These are phyloP conservation scores for Bacidia gigantensis DNA, from an alignment of 495 filamentous ascomycete genomes.

Conservation along the genomic window DNA sequence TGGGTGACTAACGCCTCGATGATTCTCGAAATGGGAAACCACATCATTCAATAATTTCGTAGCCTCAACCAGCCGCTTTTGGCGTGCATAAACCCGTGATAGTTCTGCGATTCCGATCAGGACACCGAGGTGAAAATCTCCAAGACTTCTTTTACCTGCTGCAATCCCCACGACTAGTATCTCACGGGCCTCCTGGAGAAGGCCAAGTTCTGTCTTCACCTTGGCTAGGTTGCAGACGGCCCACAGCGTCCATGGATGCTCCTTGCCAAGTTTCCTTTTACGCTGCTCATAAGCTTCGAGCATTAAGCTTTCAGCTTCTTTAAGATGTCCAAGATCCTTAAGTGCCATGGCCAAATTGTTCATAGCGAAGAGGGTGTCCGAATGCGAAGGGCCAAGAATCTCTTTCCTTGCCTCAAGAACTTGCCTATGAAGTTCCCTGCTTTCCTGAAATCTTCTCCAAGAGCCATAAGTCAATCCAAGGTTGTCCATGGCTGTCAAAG, in stretches of 20 bases:
- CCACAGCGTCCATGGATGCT: constrained; percentile 25
- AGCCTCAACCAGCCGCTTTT: constrained; percentile 7
- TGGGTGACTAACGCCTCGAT: constrained; percentile 5
- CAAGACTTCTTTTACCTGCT: constrained; percentile 14
- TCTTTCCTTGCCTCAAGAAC: constrained; percentile 4
- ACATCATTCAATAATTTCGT: neutral
- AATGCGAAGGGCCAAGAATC: constrained; percentile 11
- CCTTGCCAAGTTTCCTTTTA: constrained; percentile 23
- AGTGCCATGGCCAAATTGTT: constrained; percentile 19
- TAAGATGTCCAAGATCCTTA: constrained; percentile 8
- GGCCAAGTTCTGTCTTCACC: constrained; percentile 17
- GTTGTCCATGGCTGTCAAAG: constrained; percentile 21
- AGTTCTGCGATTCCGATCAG: constrained; percentile 12
- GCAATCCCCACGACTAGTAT: constrained; percentile 9
- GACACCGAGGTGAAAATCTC: constrained; percentile 16
- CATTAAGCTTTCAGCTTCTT: constrained; percentile 18
- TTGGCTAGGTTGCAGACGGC: constrained; percentile 21
- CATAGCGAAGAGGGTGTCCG: constrained; percentile 15
- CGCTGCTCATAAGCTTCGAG: constrained; percentile 20
- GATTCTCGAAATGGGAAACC: neutral
- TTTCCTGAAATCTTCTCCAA: constrained; percentile 10
- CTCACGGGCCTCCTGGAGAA: constrained; percentile 15
- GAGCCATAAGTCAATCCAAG: constrained; percentile 13
- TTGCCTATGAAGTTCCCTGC: constrained; percentile 5
- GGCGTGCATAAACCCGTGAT: constrained; percentile 4